Evolutionary conservation across 768 basidiomycete species (phyloP), one percentile per base, ranked within the genome.

Genomic region (Mycena polygramma): DNA sequence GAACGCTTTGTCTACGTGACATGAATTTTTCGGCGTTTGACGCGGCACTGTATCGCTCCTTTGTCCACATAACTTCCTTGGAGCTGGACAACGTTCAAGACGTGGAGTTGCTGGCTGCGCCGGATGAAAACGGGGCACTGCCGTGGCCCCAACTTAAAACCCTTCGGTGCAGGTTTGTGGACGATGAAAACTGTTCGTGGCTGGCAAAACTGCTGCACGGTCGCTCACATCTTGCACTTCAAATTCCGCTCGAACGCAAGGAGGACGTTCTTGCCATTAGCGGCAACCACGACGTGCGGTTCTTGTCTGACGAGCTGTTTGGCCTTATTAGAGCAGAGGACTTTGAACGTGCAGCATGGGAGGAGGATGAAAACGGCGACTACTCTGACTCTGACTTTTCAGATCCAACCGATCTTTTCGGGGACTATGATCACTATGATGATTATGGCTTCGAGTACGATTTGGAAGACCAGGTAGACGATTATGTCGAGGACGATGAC

Each of bases 391-490:
- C 51, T 9, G 60, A 66, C 24, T 69, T 57, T 52, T 69, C 62
- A 9, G 63, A 70, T 7, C 53, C 66, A 35, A 14, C 17, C 14
- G 48, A 57, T 14, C 52, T 43, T 19, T 73, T 69, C 63, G 62
- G 61, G 2, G 72, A 76, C 22, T 30, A 30, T 30, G 30, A 30
- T 41, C 41, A 41, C 3, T 10, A 73, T 1, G 58, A 73, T 8
- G 65, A 71, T 61, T 48, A 68, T 2, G 72, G 75, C 13, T 71
- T 67, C 48, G 73, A 75, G 20, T 67, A 72, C 35, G 71, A 71
- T 14, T 22, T 53, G 22, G 76, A 74, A n/a, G 60, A 63, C 17
- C 67, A 72, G 14, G 57, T 63, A 51, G 68, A 71, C 41, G 75
- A 72, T 43, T 59, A 68, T 59, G 45, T 22, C 35, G 58, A 46